These are phyloP conservation scores for Ploettnerulaceae sp. DNA, from an alignment of 2,329 filamentous ascomycete species.

Conservation along the genomic window DNA sequence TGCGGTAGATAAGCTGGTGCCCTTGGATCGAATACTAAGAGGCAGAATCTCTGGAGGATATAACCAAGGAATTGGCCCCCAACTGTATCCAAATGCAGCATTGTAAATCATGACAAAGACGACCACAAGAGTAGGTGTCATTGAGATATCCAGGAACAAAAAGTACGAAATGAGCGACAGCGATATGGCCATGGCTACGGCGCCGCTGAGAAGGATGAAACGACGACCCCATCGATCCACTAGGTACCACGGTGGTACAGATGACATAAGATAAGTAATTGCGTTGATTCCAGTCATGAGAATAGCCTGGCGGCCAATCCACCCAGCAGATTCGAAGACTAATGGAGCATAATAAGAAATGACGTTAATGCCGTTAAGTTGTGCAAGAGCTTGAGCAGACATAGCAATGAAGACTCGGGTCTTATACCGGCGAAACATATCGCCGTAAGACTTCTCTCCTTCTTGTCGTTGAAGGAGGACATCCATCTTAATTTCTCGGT, in stretches of 20 bases:
- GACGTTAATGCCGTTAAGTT: constrained; percentile 98
- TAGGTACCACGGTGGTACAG: constrained; percentile 94
- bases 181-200: constrained; percentile 82
- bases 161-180: constrained; percentile 92
- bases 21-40: constrained; percentile 93
- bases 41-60: constrained; percentile 99
- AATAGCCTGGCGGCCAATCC: constrained; percentile 83
- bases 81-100: constrained; percentile 92
- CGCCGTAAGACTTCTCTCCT: constrained; percentile 82
- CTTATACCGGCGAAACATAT: constrained; percentile 92
- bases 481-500: constrained; percentile 98
- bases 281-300: constrained; percentile 97
- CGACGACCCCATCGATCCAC: constrained; percentile 90
- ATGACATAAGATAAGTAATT: constrained; percentile 84
- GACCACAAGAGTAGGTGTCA: constrained; percentile 81
- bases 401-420: constrained; percentile 97
- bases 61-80: constrained; percentile 97
- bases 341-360: constrained; percentile 98
- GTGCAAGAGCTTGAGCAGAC: constrained; percentile 92
- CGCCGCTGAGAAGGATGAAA: constrained; percentile 83
- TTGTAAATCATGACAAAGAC: constrained; percentile 98
- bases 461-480: constrained; percentile 91
- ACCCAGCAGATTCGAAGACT: constrained; percentile 96
- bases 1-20: constrained; percentile 90
- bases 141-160: constrained; percentile 75